A percentile compares a stretch with the other conserved stretches of the same genome.
Conservation (phyloP, 768 basidiomycete species). For the Amanita inopinata region DNA sequence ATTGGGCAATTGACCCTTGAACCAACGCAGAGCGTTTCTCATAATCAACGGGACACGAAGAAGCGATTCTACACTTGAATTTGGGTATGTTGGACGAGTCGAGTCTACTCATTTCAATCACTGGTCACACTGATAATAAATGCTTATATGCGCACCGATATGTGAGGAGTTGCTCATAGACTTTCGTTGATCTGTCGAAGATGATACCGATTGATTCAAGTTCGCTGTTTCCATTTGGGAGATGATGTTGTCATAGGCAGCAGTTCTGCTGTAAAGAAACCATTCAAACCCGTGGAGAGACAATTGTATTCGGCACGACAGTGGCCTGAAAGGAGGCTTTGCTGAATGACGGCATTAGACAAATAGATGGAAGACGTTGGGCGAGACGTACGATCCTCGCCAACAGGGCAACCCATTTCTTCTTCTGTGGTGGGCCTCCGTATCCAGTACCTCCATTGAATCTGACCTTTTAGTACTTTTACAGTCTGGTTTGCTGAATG, state of each 20-base stretch:
- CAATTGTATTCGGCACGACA: slow-evolving; percentile 74
- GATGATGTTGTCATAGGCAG: slow-evolving; percentile 82
- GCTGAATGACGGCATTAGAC: slow-evolving; percentile 17
- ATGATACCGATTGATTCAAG: slow-evolving; percentile 24
- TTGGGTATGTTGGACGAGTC: slow-evolving; percentile 9
- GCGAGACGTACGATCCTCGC: slow-evolving; percentile 41
- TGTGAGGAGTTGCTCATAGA: slow-evolving; percentile 7
- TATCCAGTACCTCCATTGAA: slow-evolving; percentile 95
- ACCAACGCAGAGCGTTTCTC: slow-evolving; percentile 36
- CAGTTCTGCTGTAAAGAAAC: slow-evolving; percentile 86
- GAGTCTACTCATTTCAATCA: background rate
- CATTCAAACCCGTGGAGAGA: slow-evolving; percentile 83
- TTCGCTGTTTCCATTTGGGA: slow-evolving; percentile 53
- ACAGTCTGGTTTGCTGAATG: slow-evolving; percentile 90
- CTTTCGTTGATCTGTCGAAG: slow-evolving; percentile 27
- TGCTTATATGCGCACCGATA: background rate
- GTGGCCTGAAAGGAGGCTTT: slow-evolving; percentile 25
- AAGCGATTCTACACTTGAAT: slow-evolving; percentile 19
- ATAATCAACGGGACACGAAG: slow-evolving; percentile 28
- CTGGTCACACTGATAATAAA: background rate
- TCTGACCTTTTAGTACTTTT: slow-evolving; percentile 70
- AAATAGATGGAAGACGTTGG: background rate
- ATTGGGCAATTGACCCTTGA: slow-evolving; percentile 54
- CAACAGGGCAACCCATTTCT: slow-evolving; percentile 42
- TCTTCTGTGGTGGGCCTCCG: slow-evolving; percentile 69